These are phyloP conservation scores for Tuber magnatum DNA, from an alignment of 495 filamentous ascomycete genomes.

Conservation along the genomic window DNA sequence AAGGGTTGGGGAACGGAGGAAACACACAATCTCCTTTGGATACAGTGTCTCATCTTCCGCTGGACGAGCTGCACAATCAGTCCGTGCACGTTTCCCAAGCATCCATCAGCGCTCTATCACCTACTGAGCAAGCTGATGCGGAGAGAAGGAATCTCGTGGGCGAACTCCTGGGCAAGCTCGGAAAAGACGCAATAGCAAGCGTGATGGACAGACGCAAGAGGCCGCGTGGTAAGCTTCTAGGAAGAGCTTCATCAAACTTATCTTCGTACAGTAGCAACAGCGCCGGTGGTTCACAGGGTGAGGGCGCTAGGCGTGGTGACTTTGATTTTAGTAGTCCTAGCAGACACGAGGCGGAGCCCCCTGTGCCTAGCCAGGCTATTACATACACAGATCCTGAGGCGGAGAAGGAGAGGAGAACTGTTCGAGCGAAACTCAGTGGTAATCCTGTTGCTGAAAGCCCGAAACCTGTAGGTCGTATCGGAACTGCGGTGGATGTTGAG, in stretches of 20 bases:
- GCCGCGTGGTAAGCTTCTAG: conserved; percentile 37
- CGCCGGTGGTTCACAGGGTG: conserved; percentile 9
- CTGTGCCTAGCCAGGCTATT: conserved; percentile 35
- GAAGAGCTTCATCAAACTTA: conserved; percentile 31
- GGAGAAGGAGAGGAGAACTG: conserved; percentile 30
- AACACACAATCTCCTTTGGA: not conserved
- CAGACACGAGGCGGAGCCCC: conserved; percentile 14
- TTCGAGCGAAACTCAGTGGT: conserved; percentile 36
- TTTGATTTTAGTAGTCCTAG: conserved; percentile 4
- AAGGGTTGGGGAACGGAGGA: not conserved
- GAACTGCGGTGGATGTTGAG: conserved; percentile 29
- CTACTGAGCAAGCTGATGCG: not conserved
- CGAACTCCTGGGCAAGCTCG: conserved; percentile 36
- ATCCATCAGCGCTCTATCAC: not conserved
- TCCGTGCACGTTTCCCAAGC: not conserved
- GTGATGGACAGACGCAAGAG: conserved; percentile 33
- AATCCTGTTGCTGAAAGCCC: conserved; percentile 30
- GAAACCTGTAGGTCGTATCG: conserved; percentile 14
- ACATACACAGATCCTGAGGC: conserved; percentile 39
- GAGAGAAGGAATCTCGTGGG: conserved; percentile 18
- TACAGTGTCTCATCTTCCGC: not conserved
- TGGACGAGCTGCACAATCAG: conserved; percentile 1
- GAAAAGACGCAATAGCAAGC: conserved; percentile 31
- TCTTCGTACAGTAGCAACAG: conserved; percentile 24
- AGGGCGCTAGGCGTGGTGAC: not conserved